Percentiles rank a stretch among this genome's conserved stretches.
phyloP scores from a whole-genome alignment of 176 grass and related monocot species.

The Elymus sibiricus region DNA sequence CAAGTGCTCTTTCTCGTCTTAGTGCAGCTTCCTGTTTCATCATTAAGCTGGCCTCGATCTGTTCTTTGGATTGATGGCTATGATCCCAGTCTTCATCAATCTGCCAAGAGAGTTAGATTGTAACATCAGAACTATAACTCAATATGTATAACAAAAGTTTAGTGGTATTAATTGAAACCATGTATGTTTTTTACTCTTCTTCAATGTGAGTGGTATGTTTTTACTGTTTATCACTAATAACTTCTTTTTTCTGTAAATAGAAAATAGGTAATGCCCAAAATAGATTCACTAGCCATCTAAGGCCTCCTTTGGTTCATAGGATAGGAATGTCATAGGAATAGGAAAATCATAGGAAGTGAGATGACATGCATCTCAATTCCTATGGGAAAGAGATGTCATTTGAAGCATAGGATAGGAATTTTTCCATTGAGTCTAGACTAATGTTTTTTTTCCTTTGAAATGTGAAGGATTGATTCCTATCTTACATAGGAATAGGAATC shows the following conservation, averaged over 20 bases:
- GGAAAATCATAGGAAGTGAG: no score
- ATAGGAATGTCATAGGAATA: no score
- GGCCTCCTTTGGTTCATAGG: no score
- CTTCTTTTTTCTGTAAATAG: neutral
- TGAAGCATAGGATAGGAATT: no score
- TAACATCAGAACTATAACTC: neutral
- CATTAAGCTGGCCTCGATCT: constrained; percentile 57
- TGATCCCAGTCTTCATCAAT: constrained; percentile 86
- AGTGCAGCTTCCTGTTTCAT: constrained; percentile 85
- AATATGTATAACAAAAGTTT: neutral
- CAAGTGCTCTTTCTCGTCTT: constrained; percentile 82
- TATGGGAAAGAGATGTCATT: no score
- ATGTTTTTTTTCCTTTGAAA: no score
- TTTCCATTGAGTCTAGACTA: no score
- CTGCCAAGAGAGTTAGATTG: constrained; percentile 30
- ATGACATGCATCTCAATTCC: no score
- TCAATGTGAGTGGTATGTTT: neutral
- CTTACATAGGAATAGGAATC: no score
- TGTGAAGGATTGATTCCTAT: no score
- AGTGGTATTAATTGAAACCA: neutral
- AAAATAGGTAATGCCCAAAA: neutral
- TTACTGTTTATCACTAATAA: neutral
- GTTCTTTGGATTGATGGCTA: constrained; percentile 83
- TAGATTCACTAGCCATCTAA: neutral
- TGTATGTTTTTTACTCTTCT: neutral